phyloP scores from a whole-genome alignment of 2,329 filamentous ascomycete genomes.

The Alternaria arborescens region DNA sequence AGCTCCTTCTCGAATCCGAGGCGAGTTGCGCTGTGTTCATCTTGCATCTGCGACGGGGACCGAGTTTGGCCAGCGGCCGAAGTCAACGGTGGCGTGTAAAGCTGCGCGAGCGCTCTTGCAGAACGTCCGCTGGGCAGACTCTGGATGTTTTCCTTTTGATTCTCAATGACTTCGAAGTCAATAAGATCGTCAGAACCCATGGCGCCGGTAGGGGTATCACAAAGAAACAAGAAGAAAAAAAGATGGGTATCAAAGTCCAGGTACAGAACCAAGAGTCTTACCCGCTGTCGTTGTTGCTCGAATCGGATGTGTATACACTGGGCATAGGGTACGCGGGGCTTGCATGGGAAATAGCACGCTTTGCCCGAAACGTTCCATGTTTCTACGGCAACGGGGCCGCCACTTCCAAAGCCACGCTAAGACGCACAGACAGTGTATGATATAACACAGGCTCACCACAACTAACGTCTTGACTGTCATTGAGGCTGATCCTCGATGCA shows the following conservation, averaged over 20 bases:
- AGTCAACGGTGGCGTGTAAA: constrained; percentile 71
- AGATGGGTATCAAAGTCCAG: constrained; percentile 7
- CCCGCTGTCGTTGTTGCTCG: constrained; percentile 30
- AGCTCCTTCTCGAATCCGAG: constrained; percentile 88
- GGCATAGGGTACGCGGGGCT: constrained; percentile 25
- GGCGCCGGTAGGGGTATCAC: constrained; percentile 41
- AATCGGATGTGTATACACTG: constrained; percentile 17
- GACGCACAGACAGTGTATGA: background rate
- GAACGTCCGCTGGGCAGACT: constrained; percentile 87
- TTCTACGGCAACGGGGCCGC: constrained; percentile 24
- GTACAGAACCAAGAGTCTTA: constrained; percentile 11
- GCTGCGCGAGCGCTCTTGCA: constrained; percentile 84
- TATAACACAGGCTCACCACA: background rate
- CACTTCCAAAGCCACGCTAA: background rate
- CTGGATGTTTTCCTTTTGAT: constrained; percentile 98
- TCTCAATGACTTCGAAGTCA: constrained; percentile 90
- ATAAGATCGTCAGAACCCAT: constrained; percentile 60
- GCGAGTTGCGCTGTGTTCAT: constrained; percentile 79
- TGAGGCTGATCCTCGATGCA: too few species aligned
- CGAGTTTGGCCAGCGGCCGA: constrained; percentile 58
- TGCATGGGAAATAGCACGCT: constrained; percentile 22
- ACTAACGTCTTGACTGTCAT: background rate
- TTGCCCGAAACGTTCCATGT: constrained; percentile 26
- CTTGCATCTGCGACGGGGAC: constrained; percentile 74
- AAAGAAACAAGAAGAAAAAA: constrained; percentile 31